Evolutionary conservation across 805 yeast species (phyloP).

Genomic region (Maudiozyma barnettii): DNA sequence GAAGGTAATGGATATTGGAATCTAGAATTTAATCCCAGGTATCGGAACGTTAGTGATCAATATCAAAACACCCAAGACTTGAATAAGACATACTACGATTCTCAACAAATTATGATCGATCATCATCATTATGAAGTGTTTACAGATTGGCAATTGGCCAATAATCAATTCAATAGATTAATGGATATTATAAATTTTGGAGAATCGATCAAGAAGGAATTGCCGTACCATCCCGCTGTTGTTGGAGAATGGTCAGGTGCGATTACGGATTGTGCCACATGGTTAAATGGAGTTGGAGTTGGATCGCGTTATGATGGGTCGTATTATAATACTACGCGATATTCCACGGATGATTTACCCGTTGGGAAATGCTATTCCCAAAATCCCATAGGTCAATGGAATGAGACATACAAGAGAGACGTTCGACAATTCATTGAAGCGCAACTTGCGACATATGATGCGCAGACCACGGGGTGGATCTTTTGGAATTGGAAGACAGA

Average conservation of each 20-base stretch:
- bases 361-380: slow-evolving; percentile 38
- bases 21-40: slow-evolving; percentile 30
- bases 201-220: slow-evolving; percentile 24
- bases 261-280: slow-evolving; percentile 57
- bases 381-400: slow-evolving; percentile 33
- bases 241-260: slow-evolving; percentile 70
- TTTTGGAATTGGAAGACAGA: slow-evolving; percentile 71
- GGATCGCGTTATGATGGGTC: slow-evolving; percentile 56
- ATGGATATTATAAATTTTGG: slow-evolving; percentile 29
- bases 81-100: slow-evolving; percentile 31
- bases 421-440: slow-evolving; percentile 51
- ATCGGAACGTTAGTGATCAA: slow-evolving; percentile 21
- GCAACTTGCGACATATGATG: slow-evolving; percentile 45
- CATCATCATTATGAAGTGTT: slow-evolving; percentile 92
- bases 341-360: slow-evolving; percentile 9
- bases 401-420: slow-evolving; percentile 32
- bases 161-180: slow-evolving; percentile 28
- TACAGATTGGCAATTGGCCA: slow-evolving; percentile 48
- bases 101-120: slow-evolving; percentile 61
- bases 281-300: slow-evolving; percentile 60
- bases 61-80: slow-evolving; percentile 30
- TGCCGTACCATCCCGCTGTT: slow-evolving; percentile 38
- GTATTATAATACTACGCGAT: slow-evolving; percentile 24
- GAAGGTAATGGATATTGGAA: slow-evolving; percentile 48
- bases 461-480: slow-evolving; percentile 48